Base-by-base conservation (phyloP, 2,329 filamentous ascomycete genomes). In the Arthrobotrys sinensis region DNA sequence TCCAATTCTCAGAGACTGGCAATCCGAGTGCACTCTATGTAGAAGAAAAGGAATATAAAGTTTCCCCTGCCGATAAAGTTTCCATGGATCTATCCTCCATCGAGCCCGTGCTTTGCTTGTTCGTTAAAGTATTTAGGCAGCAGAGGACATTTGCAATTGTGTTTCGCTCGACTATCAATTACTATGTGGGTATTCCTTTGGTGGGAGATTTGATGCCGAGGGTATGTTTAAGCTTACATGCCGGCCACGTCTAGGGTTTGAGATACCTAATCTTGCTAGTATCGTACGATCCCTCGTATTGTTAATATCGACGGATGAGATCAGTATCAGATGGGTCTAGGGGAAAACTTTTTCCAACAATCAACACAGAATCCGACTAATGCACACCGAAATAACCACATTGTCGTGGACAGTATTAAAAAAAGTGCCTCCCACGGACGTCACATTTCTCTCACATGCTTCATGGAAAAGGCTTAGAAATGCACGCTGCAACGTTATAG, bases 231-330 rank as follows among this genome's bases (percentile, higher is more conserved):
- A 28, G 32, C 28, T 21, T 52, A 40, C 32, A 40, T 36, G 28
- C 40, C 8, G 32, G 16, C 7, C 1, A 24, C 16, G 46, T 52
- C 24, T 14, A 40, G 62, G 62, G 8, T 52, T 32, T 0, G 4
- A 36, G 32, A 40, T 43, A 24, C 55, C 19, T 24, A 24, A 43
- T 60, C 53, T 40, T 60, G 53, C 36, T 28, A 43, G 36, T 43
- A 40, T 60, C 55, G 55, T 60, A 60, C 55, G 45, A 50, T 52
- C 24, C 32, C 45, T 69, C 65, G 65, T 69, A 69, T 69, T 32
- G 14, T 60, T 60, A 69, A 69, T 69, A 69, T 69, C 52, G 52
- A 69, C 24, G 48, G 16, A 60, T 60, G 55, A 60, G 36, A 40
- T 36, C 55, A 28, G 34, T 60, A 43, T 60, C 55, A 43, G 8